phyloP scores from a whole-genome alignment of 1,284 basidiomycete species.

The Fomitopsis schrenkii region DNA sequence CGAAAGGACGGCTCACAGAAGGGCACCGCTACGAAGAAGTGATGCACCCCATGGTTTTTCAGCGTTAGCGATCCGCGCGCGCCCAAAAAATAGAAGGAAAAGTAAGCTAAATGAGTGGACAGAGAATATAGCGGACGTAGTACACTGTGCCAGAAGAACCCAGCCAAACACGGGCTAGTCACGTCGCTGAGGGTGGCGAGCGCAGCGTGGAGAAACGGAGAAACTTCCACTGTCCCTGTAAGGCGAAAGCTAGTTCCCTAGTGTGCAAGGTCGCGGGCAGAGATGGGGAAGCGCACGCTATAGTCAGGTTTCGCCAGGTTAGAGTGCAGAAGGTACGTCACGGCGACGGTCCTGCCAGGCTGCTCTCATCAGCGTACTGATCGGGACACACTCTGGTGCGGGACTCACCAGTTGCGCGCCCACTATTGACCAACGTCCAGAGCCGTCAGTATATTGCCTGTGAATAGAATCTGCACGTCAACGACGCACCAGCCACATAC shows the following conservation, averaged over 20 bases:
- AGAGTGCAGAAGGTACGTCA: slow-evolving; percentile 41
- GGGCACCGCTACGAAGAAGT: slow-evolving; percentile 38
- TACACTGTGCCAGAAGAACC: slow-evolving; percentile 56
- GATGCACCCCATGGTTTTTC: slow-evolving; percentile 33
- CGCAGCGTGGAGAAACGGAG: slow-evolving; percentile 50
- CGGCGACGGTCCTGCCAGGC: slow-evolving; percentile 31
- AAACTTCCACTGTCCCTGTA: slow-evolving; percentile 45
- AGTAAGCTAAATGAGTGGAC: too few relatives aligned
- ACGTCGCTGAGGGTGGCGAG: slow-evolving; percentile 53
- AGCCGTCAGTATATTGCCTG: not conserved
- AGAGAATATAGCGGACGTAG: slow-evolving; percentile 23
- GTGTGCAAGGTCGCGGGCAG: too few relatives aligned
- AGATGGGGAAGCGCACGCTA: slow-evolving; percentile 16
- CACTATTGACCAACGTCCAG: slow-evolving; percentile 9
- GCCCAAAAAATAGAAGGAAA: too few relatives aligned
- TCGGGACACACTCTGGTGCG: too few relatives aligned
- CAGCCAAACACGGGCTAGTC: slow-evolving; percentile 56
- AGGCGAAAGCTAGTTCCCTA: too few relatives aligned
- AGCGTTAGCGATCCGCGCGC: slow-evolving; percentile 29
- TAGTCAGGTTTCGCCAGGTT: slow-evolving; percentile 40
- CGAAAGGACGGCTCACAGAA: slow-evolving; percentile 25
- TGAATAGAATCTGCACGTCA: not conserved
- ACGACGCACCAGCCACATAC: slow-evolving; percentile 40
- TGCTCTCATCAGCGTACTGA: not conserved
- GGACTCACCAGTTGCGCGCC: slow-evolving; percentile 32